Base-by-base conservation (phyloP, 192 early-diverging fungal species). In the Coemansia sp. region DNA sequence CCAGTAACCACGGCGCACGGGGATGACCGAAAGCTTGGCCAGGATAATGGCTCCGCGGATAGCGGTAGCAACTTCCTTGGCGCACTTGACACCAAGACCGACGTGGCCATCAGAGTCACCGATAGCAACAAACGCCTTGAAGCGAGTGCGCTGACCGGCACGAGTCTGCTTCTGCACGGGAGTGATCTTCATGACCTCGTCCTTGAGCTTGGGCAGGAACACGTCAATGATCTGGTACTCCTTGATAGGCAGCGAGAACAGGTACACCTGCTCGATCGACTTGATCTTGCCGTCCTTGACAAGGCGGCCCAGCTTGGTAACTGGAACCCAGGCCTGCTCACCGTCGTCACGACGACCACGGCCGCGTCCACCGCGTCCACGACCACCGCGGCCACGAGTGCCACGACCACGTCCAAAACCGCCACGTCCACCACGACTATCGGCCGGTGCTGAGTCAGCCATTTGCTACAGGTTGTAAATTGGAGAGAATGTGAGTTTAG, bases 131-230 rank as follows among this genome's bases (percentile, higher is more conserved):
- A 96, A 98, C 76, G 97, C 97, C 95, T 98, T 98, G 92, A 98
- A 98, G 83, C 97, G 94, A 77, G 97, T 98, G 80, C 97, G 93
- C 89, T 98, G 97, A 92, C 97, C 97, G 75, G 97, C 97, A 86
- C 93, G 92, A 83, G 97, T 98, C 88, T 98, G 97, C 93, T 98
- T 98, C 91, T 98, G 97, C 74, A 98, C 97, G 65, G 97, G 97
- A 88, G 95, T 97, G 81, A 98, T 96, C 92, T 98, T 98, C 97
- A 98, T 98, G 70, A 98, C 97, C 88, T 98, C 94, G 87, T 98
- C 97, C 93, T 95, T 95, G 74, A 98, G 91, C 81, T 90, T 89
- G 83, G 94, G 93, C 50, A 98, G 87, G 92, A 98, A 96, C 81
- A 86, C 87, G 83, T 98, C 97, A 76, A 98, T 91, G 71, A 98